Evolutionary conservation across 2,329 filamentous ascomycete genomes (phyloP).

Genomic region (Thermothelomyces thermophilus): DNA sequence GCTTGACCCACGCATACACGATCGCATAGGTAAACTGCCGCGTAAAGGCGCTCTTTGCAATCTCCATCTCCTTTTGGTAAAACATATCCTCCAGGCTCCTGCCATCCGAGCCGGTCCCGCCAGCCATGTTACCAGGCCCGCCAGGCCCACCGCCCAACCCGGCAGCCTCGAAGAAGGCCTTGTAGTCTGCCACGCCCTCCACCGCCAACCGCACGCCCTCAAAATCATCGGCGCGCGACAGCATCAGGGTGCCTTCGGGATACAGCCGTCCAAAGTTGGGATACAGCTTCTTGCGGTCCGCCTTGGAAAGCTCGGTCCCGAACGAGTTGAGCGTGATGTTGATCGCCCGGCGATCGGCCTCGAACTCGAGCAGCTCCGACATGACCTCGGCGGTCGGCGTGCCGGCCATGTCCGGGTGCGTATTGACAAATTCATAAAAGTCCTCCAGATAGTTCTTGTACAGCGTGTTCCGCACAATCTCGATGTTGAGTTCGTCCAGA

Average conservation of each 20-base stretch:
- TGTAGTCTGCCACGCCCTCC: conserved; percentile 89
- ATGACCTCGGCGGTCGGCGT: conserved; percentile 92
- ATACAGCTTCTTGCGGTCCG: conserved; percentile 92
- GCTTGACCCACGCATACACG: conserved; percentile 95
- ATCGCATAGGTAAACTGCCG: conserved; percentile 92
- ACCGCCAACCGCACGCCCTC: conserved; percentile 91
- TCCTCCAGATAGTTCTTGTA: conserved; percentile 99
- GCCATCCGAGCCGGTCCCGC: conserved; percentile 70
- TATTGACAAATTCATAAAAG: conserved; percentile 92
- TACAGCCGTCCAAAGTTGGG: conserved; percentile 86
- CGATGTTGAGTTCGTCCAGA: conserved; percentile 96
- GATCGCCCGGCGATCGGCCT: conserved; percentile 92
- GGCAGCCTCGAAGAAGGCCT: conserved; percentile 89
- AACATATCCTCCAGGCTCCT: conserved; percentile 96
- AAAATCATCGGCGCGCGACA: conserved; percentile 88
- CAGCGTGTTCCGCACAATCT: conserved; percentile 95
- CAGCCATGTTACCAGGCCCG: conserved; percentile 76
- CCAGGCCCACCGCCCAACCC: conserved; percentile 65
- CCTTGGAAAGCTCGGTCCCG: conserved; percentile 89
- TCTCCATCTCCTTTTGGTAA: conserved; percentile 99
- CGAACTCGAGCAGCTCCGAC: conserved; percentile 92
- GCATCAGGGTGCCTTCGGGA: conserved; percentile 90
- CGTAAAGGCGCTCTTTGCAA: conserved; percentile 91
- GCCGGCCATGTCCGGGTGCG: conserved; percentile 74
- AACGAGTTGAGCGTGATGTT: conserved; percentile 99